Conservation (phyloP, 192 early-diverging fungal species). For the Rhizoclosmatium sp. region DNA sequence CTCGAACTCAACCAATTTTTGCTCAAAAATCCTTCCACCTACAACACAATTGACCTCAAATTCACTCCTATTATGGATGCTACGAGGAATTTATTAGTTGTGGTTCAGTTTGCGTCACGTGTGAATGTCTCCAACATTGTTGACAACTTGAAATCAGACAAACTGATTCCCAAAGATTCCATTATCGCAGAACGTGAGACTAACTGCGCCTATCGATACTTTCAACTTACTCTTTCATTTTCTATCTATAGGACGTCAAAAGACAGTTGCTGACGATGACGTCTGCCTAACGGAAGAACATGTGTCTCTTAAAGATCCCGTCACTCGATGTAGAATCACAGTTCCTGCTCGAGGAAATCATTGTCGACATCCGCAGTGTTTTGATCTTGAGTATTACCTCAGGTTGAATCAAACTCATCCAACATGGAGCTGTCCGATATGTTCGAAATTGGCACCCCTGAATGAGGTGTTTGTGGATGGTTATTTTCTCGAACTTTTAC, state of each 20-base stretch:
- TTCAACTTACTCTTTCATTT: neutral
- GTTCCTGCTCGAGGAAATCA: constrained; percentile 8
- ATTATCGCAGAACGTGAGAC: constrained; percentile 25
- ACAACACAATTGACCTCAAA: constrained; percentile 25
- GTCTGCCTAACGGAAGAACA: constrained; percentile 20
- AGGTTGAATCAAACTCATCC: constrained; percentile 33
- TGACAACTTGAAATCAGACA: neutral
- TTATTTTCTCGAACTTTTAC: constrained; percentile 30
- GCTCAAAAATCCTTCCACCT: constrained; percentile 1
- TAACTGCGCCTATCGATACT: neutral
- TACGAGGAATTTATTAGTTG: neutral
- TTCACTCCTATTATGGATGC: constrained; percentile 10
- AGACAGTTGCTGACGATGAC: constrained; percentile 21
- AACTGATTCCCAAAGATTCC: constrained; percentile 3
- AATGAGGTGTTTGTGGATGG: constrained; percentile 40
- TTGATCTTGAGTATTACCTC: constrained; percentile 38
- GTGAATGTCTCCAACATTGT: constrained; percentile 8
- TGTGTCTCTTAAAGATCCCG: constrained; percentile 34
- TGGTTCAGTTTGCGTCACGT: constrained; percentile 8
- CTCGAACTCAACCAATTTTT: constrained; percentile 27
- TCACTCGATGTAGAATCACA: constrained; percentile 17
- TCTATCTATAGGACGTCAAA: constrained; percentile 5
- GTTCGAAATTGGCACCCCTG: constrained; percentile 28
- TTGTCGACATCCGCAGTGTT: constrained; percentile 37
- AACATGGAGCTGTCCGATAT: constrained; percentile 37